Base-by-base conservation (phyloP, 176 grass and related monocot genomes). In the Calamus simplicifolius region DNA sequence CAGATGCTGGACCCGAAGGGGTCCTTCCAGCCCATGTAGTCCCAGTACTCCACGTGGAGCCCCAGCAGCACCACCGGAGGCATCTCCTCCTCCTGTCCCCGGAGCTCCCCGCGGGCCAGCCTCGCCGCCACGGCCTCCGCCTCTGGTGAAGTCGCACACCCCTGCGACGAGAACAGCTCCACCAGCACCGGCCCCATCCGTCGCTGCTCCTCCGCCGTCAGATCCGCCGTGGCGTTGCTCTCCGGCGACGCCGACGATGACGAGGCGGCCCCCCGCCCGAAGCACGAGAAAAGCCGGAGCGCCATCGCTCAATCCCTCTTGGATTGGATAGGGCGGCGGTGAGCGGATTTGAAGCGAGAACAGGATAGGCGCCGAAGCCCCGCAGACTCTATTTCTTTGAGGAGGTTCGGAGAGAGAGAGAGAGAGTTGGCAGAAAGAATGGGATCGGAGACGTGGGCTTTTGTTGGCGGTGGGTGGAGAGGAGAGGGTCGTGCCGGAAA, bases 31-130 rank as follows among this genome's bases (percentile, higher is more conserved):
- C 87, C 87, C 29, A 76, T 54, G 72, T 97, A 82, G 71, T 97
- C 87, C 87, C 87, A 91, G 64, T 91, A 91, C 59, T 97, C 92
- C n/a, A 97, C 87, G 78, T 97, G 92, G 83, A 97, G 91, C 7
- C 65, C 83, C 51, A 97, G 75, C 65, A 85, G 84, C 49, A 87
- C 80, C 52, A 91, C 78, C 8, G 49, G 54, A 12, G 52, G 58
- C 29, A 62, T 19, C 5, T 66, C 82, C 16, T 19, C 62, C 0
- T 16, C 56, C 52, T 4, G 61, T 15, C 26, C 55, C 29, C 31
- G 51, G 7, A 19, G 67, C 16, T 54, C 69, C 4, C 69, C 69
- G 18, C 58, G 80, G 16, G 73, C 81, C 28, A 96, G 61, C 16
- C 83, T 64, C 19, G 83, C 75, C 30, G 23, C 83, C 72, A 91